A percentile compares a stretch with the other conserved stretches of the same genome.
These are phyloP conservation scores for Colletotrichum nymphaeae DNA, from an alignment of 2,329 filamentous ascomycete genomes.

Conservation along the genomic window DNA sequence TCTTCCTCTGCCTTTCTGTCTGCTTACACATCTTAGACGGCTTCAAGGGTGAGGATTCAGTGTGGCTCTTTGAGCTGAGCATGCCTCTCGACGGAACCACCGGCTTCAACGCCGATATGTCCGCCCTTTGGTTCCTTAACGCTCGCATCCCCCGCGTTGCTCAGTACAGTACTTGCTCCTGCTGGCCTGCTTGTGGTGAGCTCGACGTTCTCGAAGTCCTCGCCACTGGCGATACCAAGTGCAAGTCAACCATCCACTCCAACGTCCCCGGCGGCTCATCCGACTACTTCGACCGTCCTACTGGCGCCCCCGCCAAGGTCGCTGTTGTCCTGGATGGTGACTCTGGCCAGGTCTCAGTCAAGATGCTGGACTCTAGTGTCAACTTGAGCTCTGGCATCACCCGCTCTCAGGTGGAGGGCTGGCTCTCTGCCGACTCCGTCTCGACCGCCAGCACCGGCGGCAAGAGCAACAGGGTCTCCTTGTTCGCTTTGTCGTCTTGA, in stretches of 20 bases:
- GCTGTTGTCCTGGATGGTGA: constrained; percentile 70
- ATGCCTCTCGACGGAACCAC: constrained; percentile 73
- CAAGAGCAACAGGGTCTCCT: constrained; percentile 29
- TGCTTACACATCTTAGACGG: constrained; percentile 63
- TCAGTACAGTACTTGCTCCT: constrained; percentile 79
- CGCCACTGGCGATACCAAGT: constrained; percentile 69
- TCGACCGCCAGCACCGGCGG: not conserved
- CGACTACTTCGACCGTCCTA: constrained; percentile 78
- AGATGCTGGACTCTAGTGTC: constrained; percentile 56
- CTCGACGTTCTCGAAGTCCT: constrained; percentile 82
- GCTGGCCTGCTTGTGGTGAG: constrained; percentile 81
- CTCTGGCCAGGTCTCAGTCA: constrained; percentile 65
- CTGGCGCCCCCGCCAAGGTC: constrained; percentile 68
- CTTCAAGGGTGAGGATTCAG: constrained; percentile 70
- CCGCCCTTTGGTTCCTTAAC: constrained; percentile 82
- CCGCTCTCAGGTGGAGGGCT: constrained; percentile 49
- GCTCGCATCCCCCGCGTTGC: constrained; percentile 75
- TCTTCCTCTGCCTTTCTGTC: too few relatives aligned
- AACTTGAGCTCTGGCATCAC: constrained; percentile 54
- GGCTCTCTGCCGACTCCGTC: constrained; percentile 40
- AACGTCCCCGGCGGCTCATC: constrained; percentile 73
- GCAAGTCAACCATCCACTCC: constrained; percentile 78
- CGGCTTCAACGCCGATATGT: constrained; percentile 73
- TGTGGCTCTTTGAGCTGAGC: constrained; percentile 78
- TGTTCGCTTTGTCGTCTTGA: constrained; percentile 35